Conservation (phyloP, 2,329 filamentous ascomycete genomes). For the Talaromyces islandicus region DNA sequence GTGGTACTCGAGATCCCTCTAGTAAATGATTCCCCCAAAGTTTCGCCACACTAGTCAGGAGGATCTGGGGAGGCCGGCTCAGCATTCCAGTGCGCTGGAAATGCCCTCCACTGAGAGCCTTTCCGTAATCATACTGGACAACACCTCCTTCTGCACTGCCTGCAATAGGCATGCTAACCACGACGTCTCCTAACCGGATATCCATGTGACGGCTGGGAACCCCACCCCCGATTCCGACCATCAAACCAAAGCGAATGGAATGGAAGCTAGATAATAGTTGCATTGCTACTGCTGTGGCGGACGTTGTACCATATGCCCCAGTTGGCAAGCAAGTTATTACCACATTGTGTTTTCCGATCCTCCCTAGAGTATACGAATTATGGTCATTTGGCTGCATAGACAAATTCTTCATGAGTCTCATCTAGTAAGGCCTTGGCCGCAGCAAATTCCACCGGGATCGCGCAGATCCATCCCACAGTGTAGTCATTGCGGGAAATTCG, state of each 20-base stretch:
- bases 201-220: constrained; percentile 18
- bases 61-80: background rate
- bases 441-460: background rate
- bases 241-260: background rate
- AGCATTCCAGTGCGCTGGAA: background rate
- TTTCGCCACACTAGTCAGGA: background rate
- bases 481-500: background rate
- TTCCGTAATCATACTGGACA: background rate
- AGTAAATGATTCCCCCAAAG: background rate
- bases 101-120: background rate
- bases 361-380: background rate
- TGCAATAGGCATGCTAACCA: background rate
- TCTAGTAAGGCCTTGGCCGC: constrained; percentile 11
- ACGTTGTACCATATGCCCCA: background rate
- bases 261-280: background rate
- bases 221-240: background rate
- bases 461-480: constrained; percentile 1
- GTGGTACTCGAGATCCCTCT: background rate
- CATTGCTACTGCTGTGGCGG: background rate
- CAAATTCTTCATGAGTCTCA: constrained; percentile 4
- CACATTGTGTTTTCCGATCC: background rate
- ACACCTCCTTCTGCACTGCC: background rate
- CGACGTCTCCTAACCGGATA: constrained; percentile 11
- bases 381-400: background rate
- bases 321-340: background rate